Base-by-base conservation (phyloP, 1,139 yeast genomes). In the Lizanozyma gosingica region DNA sequence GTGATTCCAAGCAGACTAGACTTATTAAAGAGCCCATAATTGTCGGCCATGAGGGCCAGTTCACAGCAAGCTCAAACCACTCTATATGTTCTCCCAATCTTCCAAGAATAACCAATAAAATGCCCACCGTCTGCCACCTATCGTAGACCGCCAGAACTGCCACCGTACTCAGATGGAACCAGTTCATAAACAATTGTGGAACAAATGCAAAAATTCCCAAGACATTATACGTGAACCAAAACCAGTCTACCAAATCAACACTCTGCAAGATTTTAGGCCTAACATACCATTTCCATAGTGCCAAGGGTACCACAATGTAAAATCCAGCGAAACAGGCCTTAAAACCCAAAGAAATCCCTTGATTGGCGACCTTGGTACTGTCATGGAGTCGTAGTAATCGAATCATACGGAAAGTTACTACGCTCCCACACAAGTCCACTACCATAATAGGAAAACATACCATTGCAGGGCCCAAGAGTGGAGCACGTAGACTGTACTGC, bases 171-270 rank as follows among this genome's bases (percentile, higher is more conserved):
- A 45, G 44, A 17, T 47, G 51, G 18, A 56, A 51, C 59, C 58
- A 60, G 40, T 62, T 62, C 50, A 62, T 51, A 34, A 52, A 44
- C 4, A 60, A 38, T 39, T 65, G 69, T 1, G 73, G 71, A 2
- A 53, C 15, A 8, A 51, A 45, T 37, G 50, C 48, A 6, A 55
- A 22, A 8, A 48, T 18, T 15, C 43, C 46, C 1, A 50, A 29
- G 14, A 50, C 32, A 35, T 54, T 54, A n/a, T 52, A 45, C 0
- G 52, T 35, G 2, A 59, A 37, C 69, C 69, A 65, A 1, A 60
- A 4, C 33, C 42, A 53, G 34, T 63, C 68, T 2, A 58, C 46
- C 4, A 55, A 15, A 43, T 67, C 72, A 9, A 66, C 45, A 6
- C 44, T 35, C 9, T 44, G 41, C 9, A 53, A 34, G 17, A 47